Evolutionary conservation across 352 stramenopile genomes (phyloP).

Genomic region (Phytophthora vignae): DNA sequence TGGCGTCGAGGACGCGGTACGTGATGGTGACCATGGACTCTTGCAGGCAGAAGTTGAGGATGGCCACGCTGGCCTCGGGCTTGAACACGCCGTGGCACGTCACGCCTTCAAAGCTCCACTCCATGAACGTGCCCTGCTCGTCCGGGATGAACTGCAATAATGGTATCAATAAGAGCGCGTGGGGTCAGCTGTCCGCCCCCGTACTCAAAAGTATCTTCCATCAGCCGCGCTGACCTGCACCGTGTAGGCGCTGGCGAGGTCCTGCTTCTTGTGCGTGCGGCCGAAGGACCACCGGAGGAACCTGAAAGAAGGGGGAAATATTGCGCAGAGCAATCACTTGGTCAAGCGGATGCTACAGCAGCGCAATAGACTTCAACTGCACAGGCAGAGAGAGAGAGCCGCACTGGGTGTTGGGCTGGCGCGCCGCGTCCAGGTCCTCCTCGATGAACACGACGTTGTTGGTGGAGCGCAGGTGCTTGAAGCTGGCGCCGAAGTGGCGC

Average conservation of each 20-base stretch:
- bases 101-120: constrained; percentile 88
- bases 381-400: not conserved
- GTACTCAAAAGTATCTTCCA: not conserved
- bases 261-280: constrained; percentile 71
- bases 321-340: not conserved
- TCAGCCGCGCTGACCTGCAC: constrained; percentile 57
- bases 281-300: constrained; percentile 88
- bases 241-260: constrained; percentile 79
- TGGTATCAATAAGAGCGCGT: constrained; percentile 5
- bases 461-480: constrained; percentile 80
- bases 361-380: not conserved
- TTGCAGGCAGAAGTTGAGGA: constrained; percentile 86
- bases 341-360: not conserved
- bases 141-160: constrained; percentile 76
- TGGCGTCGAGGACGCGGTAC: constrained; percentile 78
- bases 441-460: constrained; percentile 89
- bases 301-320: constrained; percentile 25
- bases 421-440: constrained; percentile 70
- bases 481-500: constrained; percentile 76
- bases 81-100: constrained; percentile 88
- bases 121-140: constrained; percentile 83
- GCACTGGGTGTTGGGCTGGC: constrained; percentile 79
- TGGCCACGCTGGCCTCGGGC: constrained; percentile 77
- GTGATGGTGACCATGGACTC: constrained; percentile 90
- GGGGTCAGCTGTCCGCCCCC: not conserved